Conservation (phyloP, 768 basidiomycete genomes). For the Hydnomerulius pinastri region DNA sequence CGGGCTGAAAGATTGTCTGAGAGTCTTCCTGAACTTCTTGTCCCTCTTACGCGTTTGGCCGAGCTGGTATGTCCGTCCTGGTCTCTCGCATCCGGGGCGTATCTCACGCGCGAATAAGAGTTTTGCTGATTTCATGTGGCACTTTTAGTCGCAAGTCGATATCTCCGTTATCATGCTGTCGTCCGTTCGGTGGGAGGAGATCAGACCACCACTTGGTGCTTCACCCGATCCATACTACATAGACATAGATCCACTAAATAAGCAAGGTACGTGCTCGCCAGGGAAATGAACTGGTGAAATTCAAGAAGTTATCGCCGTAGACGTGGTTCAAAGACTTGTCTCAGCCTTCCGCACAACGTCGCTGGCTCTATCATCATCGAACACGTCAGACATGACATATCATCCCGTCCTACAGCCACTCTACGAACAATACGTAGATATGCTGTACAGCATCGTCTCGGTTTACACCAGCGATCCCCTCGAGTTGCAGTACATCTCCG, state of each 20-base stretch:
- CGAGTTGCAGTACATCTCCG: slow-evolving; percentile 75
- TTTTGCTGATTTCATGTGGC: slow-evolving; percentile 5
- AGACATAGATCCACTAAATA: slow-evolving; percentile 52
- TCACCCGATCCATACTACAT: slow-evolving; percentile 74
- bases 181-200: slow-evolving; percentile 67
- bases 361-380: background rate
- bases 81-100: background rate
- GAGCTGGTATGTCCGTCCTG: slow-evolving; percentile 57
- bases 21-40: slow-evolving; percentile 60
- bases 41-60: slow-evolving; percentile 68
- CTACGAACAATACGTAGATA: slow-evolving; percentile 62
- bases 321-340: slow-evolving; percentile 38
- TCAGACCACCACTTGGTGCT: slow-evolving; percentile 68
- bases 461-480: slow-evolving; percentile 65
- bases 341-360: slow-evolving; percentile 37
- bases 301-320: slow-evolving; percentile 19
- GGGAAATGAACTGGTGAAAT: too few species aligned
- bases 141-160: slow-evolving; percentile 54
- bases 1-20: slow-evolving; percentile 68
- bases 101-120: background rate
- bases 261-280: slow-evolving; percentile 58
- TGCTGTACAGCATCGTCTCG: slow-evolving; percentile 61
- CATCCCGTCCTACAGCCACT: slow-evolving; percentile 57
- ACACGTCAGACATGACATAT: slow-evolving; percentile 38
- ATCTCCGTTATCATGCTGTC: slow-evolving; percentile 66